Base-by-base conservation (phyloP, 495 filamentous ascomycete genomes). In the Neurospora sublineolata region DNA sequence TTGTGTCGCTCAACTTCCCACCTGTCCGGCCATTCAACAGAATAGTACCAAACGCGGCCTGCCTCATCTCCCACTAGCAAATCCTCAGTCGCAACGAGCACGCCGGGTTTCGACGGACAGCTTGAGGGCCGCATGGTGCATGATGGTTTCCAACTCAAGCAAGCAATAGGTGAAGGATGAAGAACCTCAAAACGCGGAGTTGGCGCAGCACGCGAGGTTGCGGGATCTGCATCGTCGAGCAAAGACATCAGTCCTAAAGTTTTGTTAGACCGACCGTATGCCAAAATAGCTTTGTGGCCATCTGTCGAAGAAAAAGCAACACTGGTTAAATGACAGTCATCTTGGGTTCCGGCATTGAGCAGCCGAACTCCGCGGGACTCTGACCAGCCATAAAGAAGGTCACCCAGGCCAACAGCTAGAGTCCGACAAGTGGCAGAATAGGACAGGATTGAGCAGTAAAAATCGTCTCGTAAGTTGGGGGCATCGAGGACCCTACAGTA, bases 401-500 rank as follows among this genome's bases (percentile, higher is more conserved):
- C 88, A 4, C 87, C 87, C 16, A 98, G 87, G 0, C 93, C 95
- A 18, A 97, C 92, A 44, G 94, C 96, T 40, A 99, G 87, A 16
- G 90, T 91, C 39, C 91, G 87, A 40, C 86, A 85, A 9, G 86
- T 90, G 30, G 84, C 80, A 2, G 89, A 96, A 79, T 97, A 98
- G 8, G 95, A 93, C 68, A 99, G 85, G 9, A 93, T 86, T 0
- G 94, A 94, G 80, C 94, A 97, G 78, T 99, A 99, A 76, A 93
- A 99, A 79, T 99, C 96, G 78, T 99, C 95, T 37, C 93, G 87
- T 67, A 98, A 85, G 33, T 87, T 86, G 1, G 94, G 94, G 4
- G 95, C 95, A 82, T 97, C 93, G 16, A 99, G 83, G 4, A 97
- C 93, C 80, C 84, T 85, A 46, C 77, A 84, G 67, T 72, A 67